A percentile compares a stretch with the other conserved stretches of the same genome.
Conservation (phyloP, 2,329 filamentous ascomycete species). For the Nigrospora osmanthi region DNA sequence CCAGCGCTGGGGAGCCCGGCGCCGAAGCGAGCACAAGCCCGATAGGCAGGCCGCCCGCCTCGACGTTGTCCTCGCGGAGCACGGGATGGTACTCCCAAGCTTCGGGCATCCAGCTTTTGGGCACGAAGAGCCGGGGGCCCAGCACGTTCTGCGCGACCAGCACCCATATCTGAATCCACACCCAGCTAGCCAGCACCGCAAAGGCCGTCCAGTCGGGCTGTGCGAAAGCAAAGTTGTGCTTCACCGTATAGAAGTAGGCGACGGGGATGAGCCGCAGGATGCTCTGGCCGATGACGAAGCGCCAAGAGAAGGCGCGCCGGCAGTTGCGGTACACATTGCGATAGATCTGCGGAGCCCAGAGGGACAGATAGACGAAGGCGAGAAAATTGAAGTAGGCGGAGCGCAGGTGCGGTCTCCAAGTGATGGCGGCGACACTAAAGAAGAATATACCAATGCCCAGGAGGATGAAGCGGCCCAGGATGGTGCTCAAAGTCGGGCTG, state of each 20-base stretch:
- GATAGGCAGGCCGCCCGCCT: slow-evolving; percentile 74
- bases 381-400: slow-evolving; percentile 54
- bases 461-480: slow-evolving; percentile 51
- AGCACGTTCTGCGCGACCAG: slow-evolving; percentile 78
- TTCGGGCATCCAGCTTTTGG: slow-evolving; percentile 57
- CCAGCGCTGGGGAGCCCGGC: slow-evolving; percentile 20
- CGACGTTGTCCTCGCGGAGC: slow-evolving; percentile 71
- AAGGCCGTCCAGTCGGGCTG: slow-evolving; percentile 61
- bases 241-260: slow-evolving; percentile 74
- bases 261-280: slow-evolving; percentile 71
- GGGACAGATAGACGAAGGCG: slow-evolving; percentile 71
- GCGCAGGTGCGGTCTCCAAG: slow-evolving; percentile 50
- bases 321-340: slow-evolving; percentile 89
- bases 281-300: slow-evolving; percentile 81
- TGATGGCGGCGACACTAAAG: slow-evolving; percentile 49
- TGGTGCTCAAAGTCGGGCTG: slow-evolving; percentile 38
- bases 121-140: slow-evolving; percentile 81
- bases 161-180: slow-evolving; percentile 78
- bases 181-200: slow-evolving; percentile 60
- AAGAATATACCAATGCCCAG: slow-evolving; percentile 48
- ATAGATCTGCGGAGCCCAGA: slow-evolving; percentile 88
- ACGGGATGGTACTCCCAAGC: slow-evolving; percentile 95
- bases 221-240: slow-evolving; percentile 75
- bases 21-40: slow-evolving; percentile 56
- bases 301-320: slow-evolving; percentile 83